Evolutionary conservation across 495 filamentous ascomycete genomes (phyloP).

Genomic region (Talaromyces stipitatus): DNA sequence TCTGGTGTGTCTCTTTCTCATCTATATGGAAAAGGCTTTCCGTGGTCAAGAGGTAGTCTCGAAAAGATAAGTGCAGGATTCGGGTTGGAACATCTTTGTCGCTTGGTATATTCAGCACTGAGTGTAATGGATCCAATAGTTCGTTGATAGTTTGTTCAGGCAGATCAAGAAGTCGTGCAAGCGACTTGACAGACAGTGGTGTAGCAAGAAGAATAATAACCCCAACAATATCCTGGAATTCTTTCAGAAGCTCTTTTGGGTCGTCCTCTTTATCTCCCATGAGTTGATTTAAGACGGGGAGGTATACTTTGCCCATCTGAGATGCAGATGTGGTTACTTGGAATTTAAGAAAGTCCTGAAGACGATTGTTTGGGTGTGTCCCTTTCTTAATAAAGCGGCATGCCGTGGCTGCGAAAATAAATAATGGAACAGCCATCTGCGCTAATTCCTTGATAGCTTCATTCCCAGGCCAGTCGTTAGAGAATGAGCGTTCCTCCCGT

Average conservation of each 20-base stretch:
- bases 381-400: constrained; percentile 19
- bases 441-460: constrained; percentile 10
- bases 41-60: constrained; percentile 15
- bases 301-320: constrained; percentile 19
- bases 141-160: constrained; percentile 7
- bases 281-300: constrained; percentile 18
- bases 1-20: too few relatives aligned
- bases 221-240: constrained; percentile 21
- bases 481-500: constrained; percentile 8
- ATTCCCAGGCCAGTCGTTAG: constrained; percentile 32
- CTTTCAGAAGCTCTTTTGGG: constrained; percentile 7
- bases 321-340: constrained; percentile 8
- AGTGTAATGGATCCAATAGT: constrained; percentile 12
- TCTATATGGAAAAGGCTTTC: neutral
- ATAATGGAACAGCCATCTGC: constrained; percentile 16
- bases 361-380: constrained; percentile 7
- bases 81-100: constrained; percentile 6
- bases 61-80: constrained; percentile 20
- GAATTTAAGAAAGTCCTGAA: constrained; percentile 12
- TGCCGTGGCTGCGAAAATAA: constrained; percentile 22
- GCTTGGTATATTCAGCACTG: constrained; percentile 13
- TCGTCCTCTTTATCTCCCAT: constrained; percentile 7
- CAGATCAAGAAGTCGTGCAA: constrained; percentile 10
- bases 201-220: constrained; percentile 18
- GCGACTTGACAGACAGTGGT: constrained; percentile 15